Evolutionary conservation across 2,329 filamentous ascomycete genomes (phyloP), one percentile per base, ranked within the genome.

Genomic region (Cadophora sp.): DNA sequence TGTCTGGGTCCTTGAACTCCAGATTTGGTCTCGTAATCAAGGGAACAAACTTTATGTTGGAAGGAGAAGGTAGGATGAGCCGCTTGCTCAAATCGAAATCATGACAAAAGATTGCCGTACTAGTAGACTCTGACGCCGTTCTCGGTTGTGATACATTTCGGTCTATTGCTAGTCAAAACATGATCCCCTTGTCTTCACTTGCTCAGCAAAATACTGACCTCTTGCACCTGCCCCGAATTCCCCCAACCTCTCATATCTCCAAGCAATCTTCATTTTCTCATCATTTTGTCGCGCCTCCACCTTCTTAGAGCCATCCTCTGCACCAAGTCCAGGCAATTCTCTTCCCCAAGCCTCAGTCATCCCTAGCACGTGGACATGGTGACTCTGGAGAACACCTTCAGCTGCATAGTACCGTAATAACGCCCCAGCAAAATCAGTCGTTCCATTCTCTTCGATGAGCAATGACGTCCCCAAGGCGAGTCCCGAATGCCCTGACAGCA

Each of bases 221-320:
- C 69, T 83, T 77, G 68, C 79, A 63, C 84, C 81, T 68, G 84
- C 85, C 51, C 89, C 89, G 74, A 89, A 90, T 72, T 91, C 91
- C 19, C 92, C 91, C 64, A 98, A 80, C 40, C 89, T 87, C 80
- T 98, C 94, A 81, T 99, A 99, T 79, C 96, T 87, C 96, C 96
- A 99, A 3, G 96, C 96, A 82, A 99, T 99, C 82, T 97, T 98
- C 96, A 99, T 98, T 80, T 91, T 94, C 71, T 95, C 92, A 16
- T 85, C 84, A 1, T 80, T 76, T 2, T 78, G 73, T 19, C 77
- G 65, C 48, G 72, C 78, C 81, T 79, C 78, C 75, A 76, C 76
- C 51, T 76, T 78, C 11, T 77, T 75, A 79, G 40, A 83, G 83
- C 79, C 62, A 83, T 80, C 71, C 78, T 59, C 78, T 11, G 75